These are phyloP conservation scores for Vigna nakashimae DNA, from an alignment of 306 rosid genomes.

Conservation along the genomic window DNA sequence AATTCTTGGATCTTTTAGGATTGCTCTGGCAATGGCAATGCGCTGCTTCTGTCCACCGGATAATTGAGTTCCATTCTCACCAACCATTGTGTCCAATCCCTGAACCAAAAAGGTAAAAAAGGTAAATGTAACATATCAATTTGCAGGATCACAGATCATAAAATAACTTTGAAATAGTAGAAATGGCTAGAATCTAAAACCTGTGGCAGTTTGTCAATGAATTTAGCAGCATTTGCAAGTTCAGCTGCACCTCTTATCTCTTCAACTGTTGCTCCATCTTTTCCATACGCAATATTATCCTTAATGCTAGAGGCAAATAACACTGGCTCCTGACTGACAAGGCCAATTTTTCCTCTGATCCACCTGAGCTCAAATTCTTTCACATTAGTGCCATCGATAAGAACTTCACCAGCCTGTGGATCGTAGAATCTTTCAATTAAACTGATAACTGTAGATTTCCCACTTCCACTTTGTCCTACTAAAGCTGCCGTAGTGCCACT, in stretches of 20 bases:
- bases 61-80: constrained; percentile 84
- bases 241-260: constrained; percentile 71
- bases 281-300: constrained; percentile 82
- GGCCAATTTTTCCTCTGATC: constrained; percentile 82
- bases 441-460: constrained; percentile 82
- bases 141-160: constrained; percentile 7
- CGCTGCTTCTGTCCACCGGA: constrained; percentile 92
- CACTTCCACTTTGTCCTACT: constrained; percentile 91
- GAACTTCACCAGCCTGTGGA: constrained; percentile 74
- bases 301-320: constrained; percentile 72
- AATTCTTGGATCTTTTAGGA: constrained; percentile 74
- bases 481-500: constrained; percentile 76
- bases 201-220: constrained; percentile 81
- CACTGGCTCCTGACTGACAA: constrained; percentile 88
- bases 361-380: constrained; percentile 76
- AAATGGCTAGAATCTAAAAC: constrained; percentile 45
- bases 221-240: constrained; percentile 81
- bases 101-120: constrained; percentile 28
- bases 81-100: constrained; percentile 83
- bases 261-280: constrained; percentile 73
- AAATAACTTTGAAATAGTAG: background rate
- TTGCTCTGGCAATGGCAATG: constrained; percentile 85
- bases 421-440: constrained; percentile 83
- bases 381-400: constrained; percentile 67
- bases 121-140: constrained; percentile 9